Evolutionary conservation across 768 basidiomycete genomes (phyloP), one percentile per base, ranked within the genome.

Genomic region (Mycena belliarum): DNA sequence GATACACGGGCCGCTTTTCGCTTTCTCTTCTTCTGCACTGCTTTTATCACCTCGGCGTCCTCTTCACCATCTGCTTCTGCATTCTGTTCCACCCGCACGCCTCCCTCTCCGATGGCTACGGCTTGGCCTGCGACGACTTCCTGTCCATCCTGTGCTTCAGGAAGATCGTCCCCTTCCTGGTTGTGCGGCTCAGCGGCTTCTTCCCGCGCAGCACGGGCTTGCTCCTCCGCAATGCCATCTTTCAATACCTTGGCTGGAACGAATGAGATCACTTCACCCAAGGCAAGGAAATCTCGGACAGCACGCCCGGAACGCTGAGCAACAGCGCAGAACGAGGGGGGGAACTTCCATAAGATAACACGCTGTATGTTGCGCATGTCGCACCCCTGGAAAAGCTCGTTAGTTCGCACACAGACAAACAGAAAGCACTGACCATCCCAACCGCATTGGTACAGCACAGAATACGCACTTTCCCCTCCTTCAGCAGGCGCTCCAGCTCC

Each of bases 371-470:
- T 55, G 1, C 54, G 63, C 53, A 64, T 55, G 37, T 64, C 54
- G 41, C 53, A 6, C 63, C 63, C 63, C 61, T 33, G 28, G 32
- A 42, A 38, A 4, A 18, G n/a, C n/a, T n/a, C n/a, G n/a, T 38
- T 38, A 3, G 37, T n/a, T 38, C 4, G 16, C 18, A 38, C 35
- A 9, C 35, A 16, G 12, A 14, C 6, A 10, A 38, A 38, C 4
- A n/a, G 11, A n/a, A 4, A 38, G 37, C 37, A 48, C 67, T 47
- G 20, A 69, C 70, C 70, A 71, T 70, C 42, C 70, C 69, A 4
- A 67, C 46, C 2, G 69, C 69, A 33, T 67, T 62, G 4, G 69
- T 71, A 44, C 65, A 66, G 37, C 60, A 57, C 20, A 66, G 29
- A 50, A 69, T 63, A 4, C 66, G 66, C 6, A 69, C 28, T 7